Evolutionary conservation across 805 yeast genomes (phyloP).

Genomic region (Zygosaccharomyces pseudorouxii): DNA sequence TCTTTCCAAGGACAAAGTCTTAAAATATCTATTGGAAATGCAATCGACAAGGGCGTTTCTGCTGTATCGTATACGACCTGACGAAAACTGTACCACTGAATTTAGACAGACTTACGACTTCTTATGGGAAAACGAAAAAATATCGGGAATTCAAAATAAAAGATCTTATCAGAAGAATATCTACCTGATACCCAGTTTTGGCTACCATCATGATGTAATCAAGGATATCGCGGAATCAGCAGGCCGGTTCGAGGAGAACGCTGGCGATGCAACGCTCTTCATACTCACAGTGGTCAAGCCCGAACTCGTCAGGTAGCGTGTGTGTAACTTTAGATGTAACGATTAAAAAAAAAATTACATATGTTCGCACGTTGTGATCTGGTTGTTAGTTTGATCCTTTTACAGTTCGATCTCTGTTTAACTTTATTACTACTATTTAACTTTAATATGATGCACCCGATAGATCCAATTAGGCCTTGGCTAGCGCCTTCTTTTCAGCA

Average conservation of each 20-base stretch:
- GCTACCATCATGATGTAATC: conserved; percentile 21
- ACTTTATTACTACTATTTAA: conserved; percentile 2
- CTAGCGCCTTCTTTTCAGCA: conserved; percentile 93
- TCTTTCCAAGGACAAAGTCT: conserved; percentile 25
- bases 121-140: conserved; percentile 17
- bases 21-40: conserved; percentile 22
- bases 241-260: neutral
- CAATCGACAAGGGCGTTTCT: conserved; percentile 19
- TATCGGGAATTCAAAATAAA: conserved; percentile 24
- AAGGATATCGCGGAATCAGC: conserved; percentile 14
- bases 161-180: conserved; percentile 20
- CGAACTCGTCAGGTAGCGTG: conserved; percentile 11
- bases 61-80: conserved; percentile 20
- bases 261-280: conserved; percentile 7
- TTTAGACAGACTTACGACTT: conserved; percentile 21
- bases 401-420: conserved; percentile 3
- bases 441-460: neutral
- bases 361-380: neutral
- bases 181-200: conserved; percentile 35
- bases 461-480: conserved; percentile 68
- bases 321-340: conserved; percentile 6
- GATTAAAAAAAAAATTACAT: neutral
- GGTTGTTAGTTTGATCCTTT: neutral
- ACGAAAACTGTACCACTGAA: conserved; percentile 8
- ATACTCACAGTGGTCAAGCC: conserved; percentile 22